Base-by-base conservation (phyloP, 2,329 filamentous ascomycete species). In the Pestalotiopsis sp. region DNA sequence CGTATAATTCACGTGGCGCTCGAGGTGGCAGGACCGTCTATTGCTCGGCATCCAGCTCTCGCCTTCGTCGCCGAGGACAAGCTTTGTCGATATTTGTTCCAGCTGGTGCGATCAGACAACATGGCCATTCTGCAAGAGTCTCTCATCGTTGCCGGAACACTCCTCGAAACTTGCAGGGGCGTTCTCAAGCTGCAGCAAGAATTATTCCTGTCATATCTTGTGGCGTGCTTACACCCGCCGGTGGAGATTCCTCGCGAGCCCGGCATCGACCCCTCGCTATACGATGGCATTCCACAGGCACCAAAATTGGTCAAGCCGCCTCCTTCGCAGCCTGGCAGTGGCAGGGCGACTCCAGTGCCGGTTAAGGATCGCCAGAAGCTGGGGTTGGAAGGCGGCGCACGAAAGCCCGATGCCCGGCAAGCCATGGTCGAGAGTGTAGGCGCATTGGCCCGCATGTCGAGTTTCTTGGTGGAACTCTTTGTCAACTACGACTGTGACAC, bases 381-480 rank as follows among this genome's bases (percentile, higher is more conserved):
- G 44, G 96, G 96, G 0, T 84, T 99, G 76, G 96, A 98, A 79
- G 95, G 96, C 1, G 94, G 95, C 9, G 89, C 93, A 44, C 88
- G 96, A 70, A 97, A 97, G 77, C 96, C 96, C 3, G 97, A 99
- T 79, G 94, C 96, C 38, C 88, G 96, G 72, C 96, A 99, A 83
- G 94, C 96, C 39, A 99, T 99, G 96, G 94, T 99, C 4, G 96
- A 99, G 81, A 97, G 93, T 73, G 91, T 99, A 58, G 94, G 95
- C 44, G 94, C 95, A 66, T 84, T 99, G 68, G 93, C 94, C 48
- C 88, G 97, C 56, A 97, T 99, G 84, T 94, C 96, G 0, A 94
- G 91, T 56, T 99, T 97, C 76, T 94, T 98, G 89, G 90, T 92
- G 11, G 97, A 99, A 78, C 85, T 99, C 7, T 99, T 98, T 77